These are phyloP conservation scores for Caryopteris hybrid DNA, from an alignment of 305 asterid species.

Conservation along the genomic window DNA sequence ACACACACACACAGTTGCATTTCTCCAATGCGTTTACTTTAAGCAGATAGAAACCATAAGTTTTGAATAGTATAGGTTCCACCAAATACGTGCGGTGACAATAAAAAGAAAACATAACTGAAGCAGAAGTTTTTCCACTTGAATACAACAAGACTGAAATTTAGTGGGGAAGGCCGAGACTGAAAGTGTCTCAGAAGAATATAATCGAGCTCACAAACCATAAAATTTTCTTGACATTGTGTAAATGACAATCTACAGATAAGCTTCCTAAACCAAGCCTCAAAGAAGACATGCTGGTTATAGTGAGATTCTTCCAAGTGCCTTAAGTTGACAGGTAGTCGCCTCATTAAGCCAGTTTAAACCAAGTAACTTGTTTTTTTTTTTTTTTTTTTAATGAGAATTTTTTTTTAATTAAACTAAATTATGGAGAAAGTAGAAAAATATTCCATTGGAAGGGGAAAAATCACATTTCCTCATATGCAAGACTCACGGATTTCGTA, in stretches of 20 bases:
- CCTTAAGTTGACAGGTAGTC: not conserved
- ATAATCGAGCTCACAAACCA: not conserved
- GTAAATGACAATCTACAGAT: not conserved
- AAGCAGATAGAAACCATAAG: no score
- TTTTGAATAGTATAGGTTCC: no score
- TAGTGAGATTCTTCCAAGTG: not conserved
- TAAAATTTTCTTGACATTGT: conserved; percentile 8
- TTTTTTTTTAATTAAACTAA: no score
- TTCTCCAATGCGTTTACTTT: no score
- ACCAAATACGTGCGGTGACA: no score
- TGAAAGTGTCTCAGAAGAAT: not conserved
- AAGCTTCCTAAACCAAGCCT: not conserved
- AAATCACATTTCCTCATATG: not conserved
- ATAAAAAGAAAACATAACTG: not conserved
- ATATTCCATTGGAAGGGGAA: not conserved
- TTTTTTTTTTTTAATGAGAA: no score
- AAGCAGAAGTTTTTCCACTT: not conserved
- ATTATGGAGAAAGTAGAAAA: no score
- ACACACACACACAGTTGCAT: no score
- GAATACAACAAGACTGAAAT: not conserved
- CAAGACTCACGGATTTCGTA: conserved; percentile 64
- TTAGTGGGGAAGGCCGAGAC: not conserved
- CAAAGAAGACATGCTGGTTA: not conserved
- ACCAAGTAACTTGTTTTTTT: no score
- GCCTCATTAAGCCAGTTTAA: not conserved